Conservation (phyloP, 2,329 filamentous ascomycete genomes). For the Xylariaceae sp. region DNA sequence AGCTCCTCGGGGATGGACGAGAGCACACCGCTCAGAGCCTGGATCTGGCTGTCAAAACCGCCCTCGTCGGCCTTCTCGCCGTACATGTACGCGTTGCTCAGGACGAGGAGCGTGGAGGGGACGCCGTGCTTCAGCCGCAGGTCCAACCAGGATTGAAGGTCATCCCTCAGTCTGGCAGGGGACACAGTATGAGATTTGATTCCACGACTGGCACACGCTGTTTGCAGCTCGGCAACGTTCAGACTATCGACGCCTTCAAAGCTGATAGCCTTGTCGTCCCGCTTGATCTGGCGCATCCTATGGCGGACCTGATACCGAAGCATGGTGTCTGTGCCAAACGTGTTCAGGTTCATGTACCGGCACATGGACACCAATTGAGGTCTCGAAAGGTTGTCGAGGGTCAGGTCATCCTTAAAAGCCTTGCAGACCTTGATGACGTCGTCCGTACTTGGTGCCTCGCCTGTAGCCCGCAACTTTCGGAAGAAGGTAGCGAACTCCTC, state of each 20-base stretch:
- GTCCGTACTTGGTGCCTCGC: conserved; percentile 76
- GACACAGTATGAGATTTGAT: conserved; percentile 90
- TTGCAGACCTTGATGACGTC: conserved; percentile 99
- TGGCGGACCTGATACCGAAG: conserved; percentile 94
- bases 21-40: conserved; percentile 84
- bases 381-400: conserved; percentile 90
- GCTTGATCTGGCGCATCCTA: conserved; percentile 98
- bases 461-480: conserved; percentile 87
- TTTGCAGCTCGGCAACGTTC: conserved; percentile 88
- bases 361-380: conserved; percentile 97
- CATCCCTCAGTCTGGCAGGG: conserved; percentile 77
- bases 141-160: conserved; percentile 90
- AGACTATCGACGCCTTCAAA: conserved; percentile 90
- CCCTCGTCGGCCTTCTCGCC: conserved; percentile 66
- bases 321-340: conserved; percentile 96
- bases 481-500: conserved; percentile 97
- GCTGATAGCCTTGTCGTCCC: conserved; percentile 88
- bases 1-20: conserved; percentile 95
- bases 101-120: conserved; percentile 88
- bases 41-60: conserved; percentile 83
- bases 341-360: conserved; percentile 95
- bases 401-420: conserved; percentile 96
- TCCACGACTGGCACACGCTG: conserved; percentile 83
- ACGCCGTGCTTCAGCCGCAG: conserved; percentile 88
- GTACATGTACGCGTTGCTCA: conserved; percentile 98